phyloP scores from a whole-genome alignment of 2,329 filamentous ascomycete genomes.

The Elsinoe batatas region DNA sequence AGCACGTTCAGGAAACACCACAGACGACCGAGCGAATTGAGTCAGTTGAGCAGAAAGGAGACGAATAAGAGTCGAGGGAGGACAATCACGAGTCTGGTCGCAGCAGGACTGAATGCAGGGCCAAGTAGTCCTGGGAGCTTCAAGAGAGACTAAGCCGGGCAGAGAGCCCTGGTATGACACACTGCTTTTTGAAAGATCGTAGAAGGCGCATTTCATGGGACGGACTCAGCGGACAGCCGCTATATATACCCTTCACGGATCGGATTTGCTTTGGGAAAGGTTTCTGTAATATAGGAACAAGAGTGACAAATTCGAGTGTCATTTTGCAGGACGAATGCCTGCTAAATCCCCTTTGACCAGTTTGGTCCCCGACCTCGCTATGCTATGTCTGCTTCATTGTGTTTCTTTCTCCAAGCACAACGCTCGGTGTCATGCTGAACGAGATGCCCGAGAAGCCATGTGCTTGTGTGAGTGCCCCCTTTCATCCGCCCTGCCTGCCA shows the following conservation, averaged over 20 bases:
- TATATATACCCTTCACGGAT: slow-evolving; percentile 9
- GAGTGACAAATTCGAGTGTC: background rate
- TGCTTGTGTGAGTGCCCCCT: too few species aligned
- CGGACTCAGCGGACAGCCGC: slow-evolving; percentile 1
- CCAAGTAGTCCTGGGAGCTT: slow-evolving; percentile 1
- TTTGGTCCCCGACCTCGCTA: too few species aligned
- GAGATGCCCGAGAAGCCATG: too few species aligned
- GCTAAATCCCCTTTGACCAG: too few species aligned
- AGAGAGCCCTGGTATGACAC: background rate
- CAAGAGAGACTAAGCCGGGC: background rate
- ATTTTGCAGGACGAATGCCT: background rate
- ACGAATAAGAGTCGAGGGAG: slow-evolving; percentile 1
- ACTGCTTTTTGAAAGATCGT: background rate
- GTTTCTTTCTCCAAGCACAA: too few species aligned
- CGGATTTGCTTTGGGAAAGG: background rate
- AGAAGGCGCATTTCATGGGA: background rate
- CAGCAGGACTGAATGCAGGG: background rate
- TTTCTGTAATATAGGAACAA: background rate
- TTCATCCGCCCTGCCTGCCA: too few species aligned
- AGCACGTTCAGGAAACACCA: background rate
- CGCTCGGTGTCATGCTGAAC: too few species aligned
- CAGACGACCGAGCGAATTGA: slow-evolving; percentile 9
- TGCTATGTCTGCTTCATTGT: too few species aligned
- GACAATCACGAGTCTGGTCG: background rate
- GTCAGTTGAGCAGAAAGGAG: slow-evolving; percentile 1